These are phyloP conservation scores for Chamaecyparis obtusa DNA, from an alignment of 75 land plant species.

Conservation along the genomic window DNA sequence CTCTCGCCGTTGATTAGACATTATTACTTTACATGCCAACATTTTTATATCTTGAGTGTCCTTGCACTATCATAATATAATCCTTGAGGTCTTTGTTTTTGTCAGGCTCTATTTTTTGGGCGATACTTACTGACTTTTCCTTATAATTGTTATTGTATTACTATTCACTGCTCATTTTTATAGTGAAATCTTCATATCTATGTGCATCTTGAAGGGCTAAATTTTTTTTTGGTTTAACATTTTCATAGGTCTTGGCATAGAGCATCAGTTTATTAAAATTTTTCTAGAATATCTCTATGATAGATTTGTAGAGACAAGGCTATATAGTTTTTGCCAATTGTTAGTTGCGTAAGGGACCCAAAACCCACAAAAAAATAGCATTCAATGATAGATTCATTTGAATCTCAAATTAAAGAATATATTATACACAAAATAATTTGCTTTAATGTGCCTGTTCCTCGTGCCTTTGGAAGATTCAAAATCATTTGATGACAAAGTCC, in stretches of 20 bases:
- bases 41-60: background rate
- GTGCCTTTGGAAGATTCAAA: too few species aligned
- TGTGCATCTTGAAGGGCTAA: background rate
- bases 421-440: too few species aligned
- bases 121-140: background rate
- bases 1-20: background rate
- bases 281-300: background rate
- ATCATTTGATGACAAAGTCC: too few species aligned
- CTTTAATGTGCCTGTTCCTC: too few species aligned
- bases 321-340: background rate
- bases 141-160: background rate
- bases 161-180: background rate
- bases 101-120: background rate
- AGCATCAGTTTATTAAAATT: background rate
- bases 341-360: background rate
- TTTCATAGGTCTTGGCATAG: background rate
- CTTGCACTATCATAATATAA: background rate
- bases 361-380: too few species aligned
- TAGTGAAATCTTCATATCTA: background rate
- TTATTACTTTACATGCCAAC: background rate
- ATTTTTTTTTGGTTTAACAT: background rate
- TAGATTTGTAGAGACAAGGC: background rate
- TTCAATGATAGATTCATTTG: too few species aligned
- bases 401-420: too few species aligned
- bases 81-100: background rate